Base-by-base conservation (phyloP, 225 moss, liverwort and hornwort species). In the Rhytidiadelphus loreus region DNA sequence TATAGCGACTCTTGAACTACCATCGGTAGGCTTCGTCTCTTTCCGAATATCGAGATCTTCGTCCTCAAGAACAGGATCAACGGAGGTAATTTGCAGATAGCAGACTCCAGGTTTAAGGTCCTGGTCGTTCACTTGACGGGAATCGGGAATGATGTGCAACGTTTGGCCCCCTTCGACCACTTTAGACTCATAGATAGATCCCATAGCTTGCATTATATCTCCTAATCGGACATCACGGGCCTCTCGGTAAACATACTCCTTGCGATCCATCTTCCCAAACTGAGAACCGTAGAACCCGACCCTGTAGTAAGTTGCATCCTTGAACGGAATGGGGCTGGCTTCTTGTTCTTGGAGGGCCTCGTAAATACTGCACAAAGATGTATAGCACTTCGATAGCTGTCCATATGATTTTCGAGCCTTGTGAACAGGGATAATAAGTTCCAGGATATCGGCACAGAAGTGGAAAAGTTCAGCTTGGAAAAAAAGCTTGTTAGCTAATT, bases 281-380 rank as follows among this genome's bases (percentile, higher is more conserved):
- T 95, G 96, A 71, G 93, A 92, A 33, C 98, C 98, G 90, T 99
- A 99, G 83, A 99, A 99, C 43, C 98, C 98, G 56, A 99, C 98
- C 86, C 98, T 95, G 93, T 99, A 99, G 88, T 99, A 99, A 46
- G 98, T 99, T 50, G 98, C 97, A 93, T 97, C 98, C 89, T 94
- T 99, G 88, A 99, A 99, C 37, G 98, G 97, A 90, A 99, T 99
- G 60, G 97, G 98, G 85, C 96, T 96, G 63, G 97, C 95, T 90
- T 99, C 98, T 89, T 99, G 98, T 39, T 97, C 97, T 80, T 96
- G 95, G 23, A 99, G 88, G 66, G 97, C 92, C 91, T 96, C 96
- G 85, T 97, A 99, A 58, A 97, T 94, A 89, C 92, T 95, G 91
- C 95, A 96, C 88, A 99, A 88, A 53, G 98, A 97, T 80, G 96